Conservation (phyloP, 306 rosid genomes). For the Boehmeria nivea region DNA sequence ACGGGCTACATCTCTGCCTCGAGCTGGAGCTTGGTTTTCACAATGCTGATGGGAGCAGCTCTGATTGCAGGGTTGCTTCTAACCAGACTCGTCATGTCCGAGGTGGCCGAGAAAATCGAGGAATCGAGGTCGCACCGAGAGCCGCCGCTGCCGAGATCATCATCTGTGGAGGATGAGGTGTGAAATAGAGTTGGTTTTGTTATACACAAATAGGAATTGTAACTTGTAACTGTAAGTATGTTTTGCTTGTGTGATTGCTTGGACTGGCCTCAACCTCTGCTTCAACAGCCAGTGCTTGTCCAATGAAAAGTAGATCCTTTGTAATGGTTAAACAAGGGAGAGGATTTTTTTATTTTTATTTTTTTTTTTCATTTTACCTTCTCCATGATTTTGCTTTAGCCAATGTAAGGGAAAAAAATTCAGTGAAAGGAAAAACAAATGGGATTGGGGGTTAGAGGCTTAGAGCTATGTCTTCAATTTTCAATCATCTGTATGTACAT, state of each 20-base stretch:
- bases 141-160: constrained; percentile 17
- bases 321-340: constrained; percentile 25
- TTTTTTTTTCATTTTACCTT: no score
- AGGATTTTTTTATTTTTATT: constrained; percentile 16
- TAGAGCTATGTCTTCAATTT: not conserved
- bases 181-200: no score
- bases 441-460: not conserved
- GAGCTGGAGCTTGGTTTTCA: constrained; percentile 89
- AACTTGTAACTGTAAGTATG: not conserved
- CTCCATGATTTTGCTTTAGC: constrained; percentile 15
- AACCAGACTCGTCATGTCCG: constrained; percentile 75
- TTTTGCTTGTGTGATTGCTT: no score
- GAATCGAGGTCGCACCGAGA: constrained; percentile 48
- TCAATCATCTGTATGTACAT: not conserved
- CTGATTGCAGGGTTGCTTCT: constrained; percentile 81
- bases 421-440: not conserved
- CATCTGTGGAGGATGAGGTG: constrained; percentile 24
- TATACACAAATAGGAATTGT: no score
- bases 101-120: constrained; percentile 65
- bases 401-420: constrained; percentile 10
- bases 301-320: no score
- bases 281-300: no score
- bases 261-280: no score
- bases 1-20: constrained; percentile 78
- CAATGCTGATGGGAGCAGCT: constrained; percentile 89